Evolutionary conservation across 495 filamentous ascomycete genomes (phyloP), one percentile per base, ranked within the genome.

Genomic region (Penicillium pulvis): DNA sequence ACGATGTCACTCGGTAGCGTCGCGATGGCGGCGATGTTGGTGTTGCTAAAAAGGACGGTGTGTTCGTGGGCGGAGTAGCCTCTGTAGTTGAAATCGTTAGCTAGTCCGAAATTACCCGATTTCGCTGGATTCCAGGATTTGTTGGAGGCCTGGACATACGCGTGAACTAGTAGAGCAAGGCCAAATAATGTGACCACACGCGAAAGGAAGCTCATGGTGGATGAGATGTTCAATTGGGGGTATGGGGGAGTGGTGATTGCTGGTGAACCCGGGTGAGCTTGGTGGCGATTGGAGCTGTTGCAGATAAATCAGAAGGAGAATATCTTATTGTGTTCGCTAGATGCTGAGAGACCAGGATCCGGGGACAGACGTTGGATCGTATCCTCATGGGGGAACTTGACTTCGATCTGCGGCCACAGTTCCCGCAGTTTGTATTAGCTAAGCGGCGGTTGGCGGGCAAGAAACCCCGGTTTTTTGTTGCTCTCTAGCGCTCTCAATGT

Each of bases 31-130:
- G 83, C 75, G 48, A 82, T 71, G 53, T 81, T 75, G 55, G 73
- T 73, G 62, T 79, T 82, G 46, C 86, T 83, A 65, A 83, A 83
- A 51, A 92, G 81, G 14, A 86, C 79, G 42, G 89, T 87, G 71
- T 93, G 88, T 73, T 95, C 91, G 62, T 92, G 87, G 42, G 91
- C 90, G 52, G 91, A 95, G 74, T 93, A 95, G 70, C 88, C 90
- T 50, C 90, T 93, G 58, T 16, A 47, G 14, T 41, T 41, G 14
- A 17, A 51, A 19, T 16, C 8, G 46, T 47, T 56, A 55, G 42
- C 42, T 36, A 7, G 36, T 16, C 20, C 20, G 10, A 49, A 42
- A 0, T 14, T 26, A 19, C 17, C 10, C 17, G 8, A 36, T 24
- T 1, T 11, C 20, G 28, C 4, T 28, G 6, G 28, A 39, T 7